Percentiles rank a stretch among this genome's conserved stretches.
phyloP scores from a whole-genome alignment of 2,329 filamentous ascomycete species.

The Dothistroma septosporum region DNA sequence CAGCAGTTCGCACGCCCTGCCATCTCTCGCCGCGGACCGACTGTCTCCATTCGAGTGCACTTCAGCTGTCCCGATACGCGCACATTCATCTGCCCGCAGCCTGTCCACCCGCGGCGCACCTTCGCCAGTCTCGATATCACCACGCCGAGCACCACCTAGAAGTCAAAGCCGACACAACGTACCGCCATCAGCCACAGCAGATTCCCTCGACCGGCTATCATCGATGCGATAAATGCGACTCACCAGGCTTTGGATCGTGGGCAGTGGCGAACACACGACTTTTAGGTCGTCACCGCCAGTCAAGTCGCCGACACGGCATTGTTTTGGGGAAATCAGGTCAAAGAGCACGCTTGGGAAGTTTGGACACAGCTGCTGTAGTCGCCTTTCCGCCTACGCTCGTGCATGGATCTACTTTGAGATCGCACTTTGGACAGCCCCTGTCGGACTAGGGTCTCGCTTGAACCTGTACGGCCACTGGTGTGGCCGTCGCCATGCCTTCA shows the following conservation, averaged over 20 bases:
- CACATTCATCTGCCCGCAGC: neutral
- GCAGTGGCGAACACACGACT: constrained; percentile 15
- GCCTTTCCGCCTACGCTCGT: neutral
- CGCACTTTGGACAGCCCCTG: neutral
- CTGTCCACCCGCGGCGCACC: neutral
- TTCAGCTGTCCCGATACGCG: neutral
- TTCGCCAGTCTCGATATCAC: neutral
- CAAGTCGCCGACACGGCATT: neutral
- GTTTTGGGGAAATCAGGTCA: neutral
- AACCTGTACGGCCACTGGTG: neutral
- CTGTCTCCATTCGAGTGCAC: neutral
- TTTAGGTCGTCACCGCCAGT: constrained; percentile 16
- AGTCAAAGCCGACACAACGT: neutral
- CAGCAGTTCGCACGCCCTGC: neutral
- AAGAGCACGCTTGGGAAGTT: neutral
- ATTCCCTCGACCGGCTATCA: neutral
- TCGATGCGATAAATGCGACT: constrained; percentile 5
- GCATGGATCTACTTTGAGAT: neutral
- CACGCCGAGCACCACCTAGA: neutral
- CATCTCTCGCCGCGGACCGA: neutral
- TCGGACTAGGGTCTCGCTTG: neutral
- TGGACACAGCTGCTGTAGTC: neutral
- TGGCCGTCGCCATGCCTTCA: constrained; percentile 8
- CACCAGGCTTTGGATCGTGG: neutral
- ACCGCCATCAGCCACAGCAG: neutral